These are phyloP conservation scores for Backusella morwellensis DNA, from an alignment of 192 early-diverging fungal species.

Conservation along the genomic window DNA sequence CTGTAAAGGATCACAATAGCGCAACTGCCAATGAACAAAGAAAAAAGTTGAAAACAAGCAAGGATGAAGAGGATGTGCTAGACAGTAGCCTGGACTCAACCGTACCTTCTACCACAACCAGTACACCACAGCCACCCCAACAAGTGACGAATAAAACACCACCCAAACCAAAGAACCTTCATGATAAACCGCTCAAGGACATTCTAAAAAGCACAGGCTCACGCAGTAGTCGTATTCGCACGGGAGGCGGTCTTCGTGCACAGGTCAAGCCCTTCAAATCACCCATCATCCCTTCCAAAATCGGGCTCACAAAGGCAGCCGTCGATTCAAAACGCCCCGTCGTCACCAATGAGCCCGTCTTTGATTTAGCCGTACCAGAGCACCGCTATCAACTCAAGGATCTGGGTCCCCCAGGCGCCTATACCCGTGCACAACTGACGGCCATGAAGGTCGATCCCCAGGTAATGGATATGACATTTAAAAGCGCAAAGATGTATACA, in stretches of 20 bases:
- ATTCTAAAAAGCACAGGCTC: background rate
- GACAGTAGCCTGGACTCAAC: background rate
- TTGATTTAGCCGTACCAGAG: conserved; percentile 8
- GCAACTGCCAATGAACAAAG: background rate
- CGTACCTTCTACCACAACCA: background rate
- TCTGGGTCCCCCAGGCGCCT: background rate
- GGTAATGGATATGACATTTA: conserved; percentile 29
- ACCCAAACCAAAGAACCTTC: background rate
- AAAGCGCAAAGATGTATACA: conserved; percentile 25
- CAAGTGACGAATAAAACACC: background rate
- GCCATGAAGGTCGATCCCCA: conserved; percentile 5
- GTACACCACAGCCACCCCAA: background rate
- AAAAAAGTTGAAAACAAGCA: background rate
- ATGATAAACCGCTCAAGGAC: background rate
- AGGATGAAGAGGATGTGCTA: background rate
- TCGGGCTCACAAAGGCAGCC: conserved; percentile 16
- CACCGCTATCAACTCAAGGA: background rate
- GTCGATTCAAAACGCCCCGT: background rate
- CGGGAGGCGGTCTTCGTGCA: background rate
- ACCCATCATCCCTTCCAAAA: conserved; percentile 12
- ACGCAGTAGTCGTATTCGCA: background rate
- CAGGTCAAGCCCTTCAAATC: conserved; percentile 27
- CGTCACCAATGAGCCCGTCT: background rate
- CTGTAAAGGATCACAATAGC: background rate
- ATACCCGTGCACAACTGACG: background rate